phyloP scores from a whole-genome alignment of 129 eudicot species.

The Artemisia argyi region DNA sequence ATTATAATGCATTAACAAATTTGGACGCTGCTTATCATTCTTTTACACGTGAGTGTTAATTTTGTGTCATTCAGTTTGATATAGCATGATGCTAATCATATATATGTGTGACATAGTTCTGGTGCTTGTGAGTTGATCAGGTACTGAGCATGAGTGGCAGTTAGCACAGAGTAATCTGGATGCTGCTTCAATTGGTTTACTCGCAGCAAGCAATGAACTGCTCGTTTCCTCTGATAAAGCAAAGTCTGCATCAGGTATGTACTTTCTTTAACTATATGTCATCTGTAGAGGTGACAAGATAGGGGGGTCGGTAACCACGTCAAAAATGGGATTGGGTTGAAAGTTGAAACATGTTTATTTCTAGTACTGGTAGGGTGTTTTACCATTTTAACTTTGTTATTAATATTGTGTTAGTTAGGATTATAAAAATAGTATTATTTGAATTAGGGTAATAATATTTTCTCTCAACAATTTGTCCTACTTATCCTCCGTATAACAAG shows the following conservation, averaged over 20 bases:
- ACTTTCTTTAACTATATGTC: neutral
- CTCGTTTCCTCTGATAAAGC: slow-evolving; percentile 69
- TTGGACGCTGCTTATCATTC: slow-evolving; percentile 86
- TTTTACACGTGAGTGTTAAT: slow-evolving; percentile 64
- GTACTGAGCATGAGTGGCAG: slow-evolving; percentile 89
- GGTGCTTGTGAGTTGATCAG: slow-evolving; percentile 43
- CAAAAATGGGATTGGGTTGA: neutral
- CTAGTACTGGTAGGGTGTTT: neutral
- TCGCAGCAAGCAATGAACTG: slow-evolving; percentile 81
- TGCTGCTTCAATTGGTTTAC: slow-evolving; percentile 83
- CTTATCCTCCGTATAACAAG: no score
- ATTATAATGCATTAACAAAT: slow-evolving; percentile 62
- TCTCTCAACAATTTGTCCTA: no score
- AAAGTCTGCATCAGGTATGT: slow-evolving; percentile 78
- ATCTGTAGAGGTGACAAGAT: neutral
- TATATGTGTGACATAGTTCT: slow-evolving; percentile 4
- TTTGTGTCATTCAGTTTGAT: slow-evolving; percentile 9
- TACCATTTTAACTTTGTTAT: neutral
- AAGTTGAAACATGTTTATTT: neutral
- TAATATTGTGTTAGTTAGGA: neutral
- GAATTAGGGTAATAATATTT: no score
- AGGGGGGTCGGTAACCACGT: neutral
- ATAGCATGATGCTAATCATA: neutral
- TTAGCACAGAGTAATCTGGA: slow-evolving; percentile 81
- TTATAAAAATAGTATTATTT: neutral